A percentile compares a stretch with the other conserved stretches of the same genome.
Evolutionary conservation across 2,329 filamentous ascomycete species (phyloP).

Genomic region (Rutstroemia sp.): DNA sequence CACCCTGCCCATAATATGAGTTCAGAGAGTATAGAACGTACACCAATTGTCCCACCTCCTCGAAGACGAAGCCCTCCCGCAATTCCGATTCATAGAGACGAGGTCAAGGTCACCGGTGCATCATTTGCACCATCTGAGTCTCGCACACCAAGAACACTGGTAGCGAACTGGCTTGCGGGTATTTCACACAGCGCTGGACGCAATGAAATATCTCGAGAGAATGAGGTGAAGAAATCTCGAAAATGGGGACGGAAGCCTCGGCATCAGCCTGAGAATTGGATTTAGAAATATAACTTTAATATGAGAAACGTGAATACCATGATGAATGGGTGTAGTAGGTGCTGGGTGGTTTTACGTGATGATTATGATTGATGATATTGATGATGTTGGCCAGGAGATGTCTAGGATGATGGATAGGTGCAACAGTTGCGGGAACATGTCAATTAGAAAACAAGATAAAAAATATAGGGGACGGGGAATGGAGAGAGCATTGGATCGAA

Average conservation of each 20-base stretch:
- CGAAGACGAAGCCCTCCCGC: neutral
- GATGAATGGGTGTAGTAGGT: neutral
- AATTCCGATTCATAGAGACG: conserved; percentile 2
- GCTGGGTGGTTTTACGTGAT: too few relatives aligned
- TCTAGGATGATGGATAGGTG: neutral
- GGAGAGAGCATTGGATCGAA: neutral
- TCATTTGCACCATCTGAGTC: neutral
- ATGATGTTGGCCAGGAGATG: neutral
- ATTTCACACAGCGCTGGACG: conserved; percentile 2
- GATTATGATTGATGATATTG: neutral
- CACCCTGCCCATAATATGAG: too few relatives aligned
- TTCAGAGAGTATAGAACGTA: too few relatives aligned
- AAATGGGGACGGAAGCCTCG: conserved; percentile 5
- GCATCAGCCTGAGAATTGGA: neutral
- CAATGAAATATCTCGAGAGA: neutral
- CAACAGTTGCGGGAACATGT: neutral
- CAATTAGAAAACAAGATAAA: neutral
- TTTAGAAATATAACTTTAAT: neutral
- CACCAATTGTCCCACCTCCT: neutral
- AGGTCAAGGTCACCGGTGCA: neutral
- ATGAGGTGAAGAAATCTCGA: neutral
- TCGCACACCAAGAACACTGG: conserved; percentile 5
- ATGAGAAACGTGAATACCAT: neutral
- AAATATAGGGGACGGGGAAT: neutral
- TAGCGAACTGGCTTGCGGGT: conserved; percentile 3